phyloP scores from a whole-genome alignment of 768 basidiomycete genomes.

The Collybia mongolica region DNA sequence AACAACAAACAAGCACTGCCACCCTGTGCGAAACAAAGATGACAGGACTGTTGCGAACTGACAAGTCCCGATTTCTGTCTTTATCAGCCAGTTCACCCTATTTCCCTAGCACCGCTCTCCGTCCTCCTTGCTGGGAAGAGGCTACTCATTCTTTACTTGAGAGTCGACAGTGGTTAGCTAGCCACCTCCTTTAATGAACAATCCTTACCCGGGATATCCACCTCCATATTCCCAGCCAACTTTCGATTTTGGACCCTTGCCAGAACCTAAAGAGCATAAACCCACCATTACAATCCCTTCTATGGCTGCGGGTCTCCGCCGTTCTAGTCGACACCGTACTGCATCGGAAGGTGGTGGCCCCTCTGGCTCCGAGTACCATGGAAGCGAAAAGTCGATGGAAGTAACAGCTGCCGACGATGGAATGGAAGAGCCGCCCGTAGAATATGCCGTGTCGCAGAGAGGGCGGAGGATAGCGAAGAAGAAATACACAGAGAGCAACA shows the following conservation, averaged over 20 bases:
- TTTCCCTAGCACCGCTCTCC: neutral
- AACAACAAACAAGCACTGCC: conserved; percentile 5
- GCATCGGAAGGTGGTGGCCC: conserved; percentile 30
- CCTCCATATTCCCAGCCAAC: neutral
- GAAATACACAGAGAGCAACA: conserved; percentile 43
- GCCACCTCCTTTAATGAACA: neutral
- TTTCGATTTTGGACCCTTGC: neutral
- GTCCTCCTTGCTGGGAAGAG: neutral
- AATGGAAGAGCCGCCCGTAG: conserved; percentile 26
- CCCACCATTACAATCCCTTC: conserved; percentile 27
- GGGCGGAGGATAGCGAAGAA: conserved; percentile 40
- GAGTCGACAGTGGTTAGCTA: neutral
- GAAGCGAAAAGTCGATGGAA: conserved; percentile 43
- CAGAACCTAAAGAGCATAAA: neutral
- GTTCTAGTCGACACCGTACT: conserved; percentile 29
- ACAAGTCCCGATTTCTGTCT: too few species aligned
- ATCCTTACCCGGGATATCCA: neutral
- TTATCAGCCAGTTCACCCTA: neutral
- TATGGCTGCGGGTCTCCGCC: conserved; percentile 25
- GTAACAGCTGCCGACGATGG: conserved; percentile 22
- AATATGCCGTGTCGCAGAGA: conserved; percentile 26
- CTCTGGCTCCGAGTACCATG: conserved; percentile 51
- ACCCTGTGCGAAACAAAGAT: neutral
- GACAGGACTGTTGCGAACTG: neutral
- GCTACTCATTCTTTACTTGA: neutral